phyloP scores from a whole-genome alignment of 805 yeast genomes.

The Zygosaccharomyces rouxii region DNA sequence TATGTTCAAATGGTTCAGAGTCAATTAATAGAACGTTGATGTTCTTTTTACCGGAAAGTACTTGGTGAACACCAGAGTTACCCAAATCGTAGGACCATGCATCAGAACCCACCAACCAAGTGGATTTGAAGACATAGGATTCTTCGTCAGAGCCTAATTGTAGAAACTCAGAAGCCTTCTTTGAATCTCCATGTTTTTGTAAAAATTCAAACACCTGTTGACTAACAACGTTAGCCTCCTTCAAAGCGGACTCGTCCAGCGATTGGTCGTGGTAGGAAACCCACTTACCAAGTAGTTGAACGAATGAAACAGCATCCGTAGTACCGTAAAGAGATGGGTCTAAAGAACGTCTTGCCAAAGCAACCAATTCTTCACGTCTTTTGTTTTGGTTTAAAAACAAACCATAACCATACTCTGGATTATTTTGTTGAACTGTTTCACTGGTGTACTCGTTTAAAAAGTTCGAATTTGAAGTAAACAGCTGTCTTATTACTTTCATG shows the following conservation, averaged over 20 bases:
- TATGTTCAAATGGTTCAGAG: conserved; percentile 61
- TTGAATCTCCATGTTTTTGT: conserved; percentile 38
- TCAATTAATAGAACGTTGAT: conserved; percentile 84
- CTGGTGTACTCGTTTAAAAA: conserved; percentile 57
- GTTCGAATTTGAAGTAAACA: conserved; percentile 49
- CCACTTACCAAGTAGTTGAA: conserved; percentile 67
- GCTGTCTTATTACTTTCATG: conserved; percentile 66
- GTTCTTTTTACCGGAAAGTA: conserved; percentile 68
- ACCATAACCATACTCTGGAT: conserved; percentile 90
- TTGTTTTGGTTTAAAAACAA: conserved; percentile 55
- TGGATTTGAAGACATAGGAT: conserved; percentile 45
- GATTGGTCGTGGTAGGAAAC: conserved; percentile 46
- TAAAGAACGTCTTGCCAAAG: conserved; percentile 44
- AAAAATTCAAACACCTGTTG: conserved; percentile 38
- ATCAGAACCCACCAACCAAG: conserved; percentile 92
- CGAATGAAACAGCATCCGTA: conserved; percentile 44
- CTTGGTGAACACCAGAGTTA: conserved; percentile 83
- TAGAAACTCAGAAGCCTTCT: conserved; percentile 44
- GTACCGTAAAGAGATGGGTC: conserved; percentile 41
- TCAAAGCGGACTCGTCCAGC: conserved; percentile 25
- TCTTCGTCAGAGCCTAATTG: conserved; percentile 36
- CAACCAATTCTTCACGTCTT: conserved; percentile 43
- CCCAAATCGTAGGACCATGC: conserved; percentile 95
- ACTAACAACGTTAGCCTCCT: conserved; percentile 33
- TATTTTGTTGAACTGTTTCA: conserved; percentile 43